Percentiles rank a stretch among this genome's conserved stretches.
These are phyloP conservation scores for Beauveria medogensis DNA, from an alignment of 2,329 filamentous ascomycete genomes.

Conservation along the genomic window DNA sequence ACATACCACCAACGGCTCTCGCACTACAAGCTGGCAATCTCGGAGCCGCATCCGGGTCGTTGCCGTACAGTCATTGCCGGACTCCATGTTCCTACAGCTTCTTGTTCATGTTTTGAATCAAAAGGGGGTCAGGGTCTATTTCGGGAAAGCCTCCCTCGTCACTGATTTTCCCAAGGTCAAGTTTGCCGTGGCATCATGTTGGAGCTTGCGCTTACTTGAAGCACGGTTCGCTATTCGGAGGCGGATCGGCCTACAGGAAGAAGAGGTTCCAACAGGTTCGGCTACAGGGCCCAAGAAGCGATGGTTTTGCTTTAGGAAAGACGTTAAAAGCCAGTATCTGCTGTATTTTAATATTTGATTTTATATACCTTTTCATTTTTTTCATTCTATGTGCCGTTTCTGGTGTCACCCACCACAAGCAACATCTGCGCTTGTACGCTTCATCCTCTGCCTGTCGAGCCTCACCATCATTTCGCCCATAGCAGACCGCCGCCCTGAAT, in stretches of 20 bases:
- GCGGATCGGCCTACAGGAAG: neutral
- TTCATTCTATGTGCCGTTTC: no score
- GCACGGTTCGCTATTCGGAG: neutral
- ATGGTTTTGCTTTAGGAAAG: no score
- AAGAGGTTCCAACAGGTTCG: neutral
- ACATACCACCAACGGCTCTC: no score
- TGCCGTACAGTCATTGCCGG: neutral
- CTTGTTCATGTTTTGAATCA: fast-evolving
- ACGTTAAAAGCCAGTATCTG: neutral
- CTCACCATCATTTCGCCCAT: no score
- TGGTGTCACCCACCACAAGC: neutral
- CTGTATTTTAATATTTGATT: neutral
- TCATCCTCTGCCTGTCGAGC: no score
- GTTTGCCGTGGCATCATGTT: neutral
- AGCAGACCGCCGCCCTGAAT: no score
- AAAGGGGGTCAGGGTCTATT: no score
- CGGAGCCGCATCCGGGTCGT: neutral
- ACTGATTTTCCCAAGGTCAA: neutral
- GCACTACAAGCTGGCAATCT: neutral
- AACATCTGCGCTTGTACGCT: no score
- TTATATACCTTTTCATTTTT: neutral
- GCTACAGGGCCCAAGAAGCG: neutral
- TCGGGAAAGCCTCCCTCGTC: no score
- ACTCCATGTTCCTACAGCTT: neutral
- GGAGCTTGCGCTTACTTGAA: neutral